Conservation (phyloP, 1,139 yeast genomes). For the Pichia sp. region DNA sequence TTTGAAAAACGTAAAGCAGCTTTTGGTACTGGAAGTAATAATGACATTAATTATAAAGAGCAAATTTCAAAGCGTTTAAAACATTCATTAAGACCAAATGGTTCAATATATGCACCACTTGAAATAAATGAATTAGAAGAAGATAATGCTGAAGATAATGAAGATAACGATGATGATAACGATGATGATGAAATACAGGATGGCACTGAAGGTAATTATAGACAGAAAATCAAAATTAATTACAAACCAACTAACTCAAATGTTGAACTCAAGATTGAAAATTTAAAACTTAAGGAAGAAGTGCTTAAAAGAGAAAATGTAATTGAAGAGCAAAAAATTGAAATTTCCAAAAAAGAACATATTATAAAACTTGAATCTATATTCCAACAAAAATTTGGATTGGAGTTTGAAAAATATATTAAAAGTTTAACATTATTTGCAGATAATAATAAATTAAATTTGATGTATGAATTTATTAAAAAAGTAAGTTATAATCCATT, state of each 20-base stretch:
- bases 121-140: slow-evolving; percentile 15
- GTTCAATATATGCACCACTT: slow-evolving; percentile 11
- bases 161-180: background rate
- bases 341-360: background rate
- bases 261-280: background rate
- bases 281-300: background rate
- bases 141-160: slow-evolving; percentile 9
- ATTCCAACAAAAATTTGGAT: slow-evolving; percentile 18
- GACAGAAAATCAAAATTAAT: background rate
- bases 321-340: background rate
- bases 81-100: background rate
- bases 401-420: slow-evolving; percentile 19
- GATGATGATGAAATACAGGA: background rate
- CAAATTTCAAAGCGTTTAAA: slow-evolving; percentile 3
- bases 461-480: slow-evolving; percentile 25
- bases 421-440: slow-evolving; percentile 19
- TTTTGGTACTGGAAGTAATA: background rate
- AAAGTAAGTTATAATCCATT: slow-evolving; percentile 19
- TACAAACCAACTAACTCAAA: background rate
- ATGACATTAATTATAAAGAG: background rate
- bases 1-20: background rate
- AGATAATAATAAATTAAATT: slow-evolving; percentile 23
- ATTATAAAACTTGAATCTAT: slow-evolving; percentile 1
- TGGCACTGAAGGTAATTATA: background rate
- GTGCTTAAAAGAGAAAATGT: background rate